Evolutionary conservation across 257 asterid species (phyloP).

Genomic region (Solanum pimpinellifolium): DNA sequence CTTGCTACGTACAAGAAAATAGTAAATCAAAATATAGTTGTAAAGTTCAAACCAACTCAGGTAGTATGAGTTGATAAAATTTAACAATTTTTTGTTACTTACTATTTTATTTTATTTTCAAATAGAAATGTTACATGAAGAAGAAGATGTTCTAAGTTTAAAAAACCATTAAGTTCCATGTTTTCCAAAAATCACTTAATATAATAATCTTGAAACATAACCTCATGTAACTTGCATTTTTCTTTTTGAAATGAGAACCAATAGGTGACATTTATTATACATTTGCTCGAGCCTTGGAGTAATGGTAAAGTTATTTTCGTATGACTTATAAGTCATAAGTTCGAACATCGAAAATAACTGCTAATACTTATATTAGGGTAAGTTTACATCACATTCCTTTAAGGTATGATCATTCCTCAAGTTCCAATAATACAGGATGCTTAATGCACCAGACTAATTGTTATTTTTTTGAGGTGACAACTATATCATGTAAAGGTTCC

Average conservation of each 20-base stretch:
- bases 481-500: neutral
- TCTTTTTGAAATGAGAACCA: neutral
- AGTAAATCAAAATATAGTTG: neutral
- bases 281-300: neutral
- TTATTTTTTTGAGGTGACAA: too few relatives aligned
- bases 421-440: neutral
- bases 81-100: neutral
- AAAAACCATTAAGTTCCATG: neutral
- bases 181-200: neutral
- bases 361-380: neutral
- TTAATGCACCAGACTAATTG: neutral
- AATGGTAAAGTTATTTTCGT: accelerated
- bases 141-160: neutral
- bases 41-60: neutral
- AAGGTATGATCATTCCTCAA: neutral
- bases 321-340: neutral
- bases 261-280: neutral
- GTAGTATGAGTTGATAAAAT: neutral
- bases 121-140: neutral
- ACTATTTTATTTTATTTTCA: neutral
- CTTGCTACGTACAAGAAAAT: neutral
- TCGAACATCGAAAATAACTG: accelerated
- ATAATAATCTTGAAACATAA: neutral
- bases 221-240: neutral
- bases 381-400: neutral